Evolutionary conservation across 768 basidiomycete genomes (phyloP), one percentile per base, ranked within the genome.

Genomic region (Rhizopogon vesiculosus): DNA sequence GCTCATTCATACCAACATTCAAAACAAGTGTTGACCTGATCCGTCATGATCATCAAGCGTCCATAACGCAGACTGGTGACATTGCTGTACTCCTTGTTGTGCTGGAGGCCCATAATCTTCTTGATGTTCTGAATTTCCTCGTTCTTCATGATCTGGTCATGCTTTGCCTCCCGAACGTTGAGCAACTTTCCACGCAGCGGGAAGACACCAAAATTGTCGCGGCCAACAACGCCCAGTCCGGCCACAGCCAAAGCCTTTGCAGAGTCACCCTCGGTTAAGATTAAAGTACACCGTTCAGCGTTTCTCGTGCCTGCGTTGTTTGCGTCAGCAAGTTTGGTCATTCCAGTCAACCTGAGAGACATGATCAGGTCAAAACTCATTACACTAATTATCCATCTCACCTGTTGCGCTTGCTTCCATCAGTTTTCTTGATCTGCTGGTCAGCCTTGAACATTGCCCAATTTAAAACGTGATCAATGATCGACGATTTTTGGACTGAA

Each of bases 401-500:
- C 95, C 94, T 83, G 60, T 83, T 89, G 29, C 93, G 87, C 66
- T 95, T 98, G 44, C 79, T 76, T 16, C 96, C 95, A 64, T 99
- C 97, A 0, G 94, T 94, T 76, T 91, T 98, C 74, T 98, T 97
- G 69, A 93, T 85, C 63, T 93, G 83, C 67, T 96, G 92, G 66
- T 98, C 96, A 41, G 93, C 93, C 74, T 94, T 96, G 77, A 91
- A 94, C 72, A 91, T 93, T 3, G 97, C 97, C 92, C 93, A 98
- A 67, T 89, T 91, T 59, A 99, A 73, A 22, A 99, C 84, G 56
- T 92, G 86, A 58, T 97, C 95, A 53, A 98, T 80, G 58, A 99
- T 92, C 5, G 90, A 75, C 1, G 95, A 88, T 68, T 96, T 98
- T 56, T 81, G 70, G 44, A 98, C 97, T 96, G 54, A 40, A 15